Evolutionary conservation across 495 filamentous ascomycete species (phyloP).

Genomic region (Penicillium macrosclerotiorum): DNA sequence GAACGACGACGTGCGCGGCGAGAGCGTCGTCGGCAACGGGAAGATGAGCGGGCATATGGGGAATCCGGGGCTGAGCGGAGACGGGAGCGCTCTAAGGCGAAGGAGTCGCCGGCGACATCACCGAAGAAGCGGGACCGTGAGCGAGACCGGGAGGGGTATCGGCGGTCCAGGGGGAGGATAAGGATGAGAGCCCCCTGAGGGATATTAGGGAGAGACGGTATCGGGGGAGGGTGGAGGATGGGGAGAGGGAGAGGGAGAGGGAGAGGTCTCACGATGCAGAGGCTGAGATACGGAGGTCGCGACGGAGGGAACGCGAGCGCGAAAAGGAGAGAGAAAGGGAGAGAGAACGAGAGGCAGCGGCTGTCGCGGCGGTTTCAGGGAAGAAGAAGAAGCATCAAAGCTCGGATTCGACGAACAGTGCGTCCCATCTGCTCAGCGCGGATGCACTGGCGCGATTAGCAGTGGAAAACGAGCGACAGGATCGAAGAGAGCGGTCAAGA

Average conservation of each 20-base stretch:
- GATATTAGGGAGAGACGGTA: slow-evolving; percentile 16
- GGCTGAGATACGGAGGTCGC: slow-evolving; percentile 16
- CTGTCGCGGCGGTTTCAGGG: slow-evolving; percentile 10
- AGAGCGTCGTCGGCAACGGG: slow-evolving; percentile 13
- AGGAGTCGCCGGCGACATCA: slow-evolving; percentile 35
- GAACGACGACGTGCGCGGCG: slow-evolving; percentile 12
- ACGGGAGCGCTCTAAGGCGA: slow-evolving; percentile 32
- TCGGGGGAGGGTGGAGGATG: background rate
- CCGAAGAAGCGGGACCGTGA: slow-evolving; percentile 34
- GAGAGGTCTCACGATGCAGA: slow-evolving; percentile 13
- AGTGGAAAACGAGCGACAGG: slow-evolving; percentile 48
- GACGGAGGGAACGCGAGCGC: slow-evolving; percentile 20
- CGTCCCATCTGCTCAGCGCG: slow-evolving; percentile 40
- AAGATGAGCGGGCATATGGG: slow-evolving; percentile 16
- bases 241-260: slow-evolving; percentile 6
- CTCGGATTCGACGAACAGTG: slow-evolving; percentile 39
- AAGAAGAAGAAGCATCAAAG: slow-evolving; percentile 44
- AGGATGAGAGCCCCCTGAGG: slow-evolving; percentile 23
- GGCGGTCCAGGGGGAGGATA: slow-evolving; percentile 14
- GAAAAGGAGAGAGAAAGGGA: slow-evolving; percentile 18
- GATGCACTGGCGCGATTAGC: slow-evolving; percentile 63
- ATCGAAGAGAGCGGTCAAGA: slow-evolving; percentile 18
- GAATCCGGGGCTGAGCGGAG: slow-evolving; percentile 20
- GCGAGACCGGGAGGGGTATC: slow-evolving; percentile 29
- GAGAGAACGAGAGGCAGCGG: slow-evolving; percentile 13